Percentiles rank a stretch among this genome's conserved stretches.
These are phyloP conservation scores for Begonia fuchsioides DNA, from an alignment of 306 rosid species.

Conservation along the genomic window DNA sequence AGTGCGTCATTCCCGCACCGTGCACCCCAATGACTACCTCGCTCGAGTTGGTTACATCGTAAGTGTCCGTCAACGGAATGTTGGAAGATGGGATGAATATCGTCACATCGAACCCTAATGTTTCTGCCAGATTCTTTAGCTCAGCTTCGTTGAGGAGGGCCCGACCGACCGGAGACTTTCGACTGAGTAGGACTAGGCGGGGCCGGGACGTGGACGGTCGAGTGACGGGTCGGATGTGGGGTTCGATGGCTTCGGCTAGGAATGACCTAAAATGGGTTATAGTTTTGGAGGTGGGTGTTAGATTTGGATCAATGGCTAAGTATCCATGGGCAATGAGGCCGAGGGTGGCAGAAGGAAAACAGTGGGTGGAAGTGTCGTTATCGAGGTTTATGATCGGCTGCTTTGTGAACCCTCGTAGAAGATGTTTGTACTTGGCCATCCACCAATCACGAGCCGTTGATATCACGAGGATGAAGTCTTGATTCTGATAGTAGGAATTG, in stretches of 20 bases:
- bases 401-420: constrained; percentile 14
- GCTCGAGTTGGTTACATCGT: constrained; percentile 19
- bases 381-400: constrained; percentile 25
- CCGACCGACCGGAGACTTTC: constrained; percentile 3
- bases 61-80: constrained; percentile 12
- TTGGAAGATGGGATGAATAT: constrained; percentile 14
- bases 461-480: constrained; percentile 16
- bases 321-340: constrained; percentile 34
- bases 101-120: constrained; percentile 22
- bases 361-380: constrained; percentile 26
- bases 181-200: constrained; percentile 1
- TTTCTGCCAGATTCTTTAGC: constrained; percentile 5
- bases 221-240: too few species aligned
- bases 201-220: constrained; percentile 4
- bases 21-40: constrained; percentile 33
- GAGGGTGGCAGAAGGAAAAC: constrained; percentile 27
- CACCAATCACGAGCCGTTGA: constrained; percentile 35
- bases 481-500: constrained; percentile 8
- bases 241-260: constrained; percentile 17
- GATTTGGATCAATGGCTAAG: constrained; percentile 17
- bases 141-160: constrained; percentile 12
- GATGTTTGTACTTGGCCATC: constrained; percentile 15
- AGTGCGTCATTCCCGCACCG: constrained; percentile 29
- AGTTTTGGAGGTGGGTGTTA: constrained; percentile 9
- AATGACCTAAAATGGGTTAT: constrained; percentile 18